A percentile compares a stretch with the other conserved stretches of the same genome.
These are phyloP conservation scores for Solanum hybrid DNA, from an alignment of 305 asterid genomes.

Conservation along the genomic window DNA sequence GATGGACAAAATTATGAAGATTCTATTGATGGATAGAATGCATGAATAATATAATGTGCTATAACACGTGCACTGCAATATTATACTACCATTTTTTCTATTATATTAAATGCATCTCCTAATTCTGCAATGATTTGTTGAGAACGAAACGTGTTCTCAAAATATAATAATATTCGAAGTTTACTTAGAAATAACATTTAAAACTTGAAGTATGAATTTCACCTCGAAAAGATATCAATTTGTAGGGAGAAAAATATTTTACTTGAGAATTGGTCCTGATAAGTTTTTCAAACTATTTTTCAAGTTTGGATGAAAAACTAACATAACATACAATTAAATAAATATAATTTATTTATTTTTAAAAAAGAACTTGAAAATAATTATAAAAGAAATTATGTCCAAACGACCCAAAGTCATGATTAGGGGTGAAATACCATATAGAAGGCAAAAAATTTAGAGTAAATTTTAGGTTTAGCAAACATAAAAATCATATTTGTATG, in stretches of 20 bases:
- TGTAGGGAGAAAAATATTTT: background rate
- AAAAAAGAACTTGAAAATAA: background rate
- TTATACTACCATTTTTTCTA: no score
- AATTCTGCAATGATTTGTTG: background rate
- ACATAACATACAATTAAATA: background rate
- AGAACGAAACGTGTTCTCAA: background rate
- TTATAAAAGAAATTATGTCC: background rate
- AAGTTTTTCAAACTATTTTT: background rate
- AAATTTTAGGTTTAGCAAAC: no score
- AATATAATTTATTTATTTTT: background rate
- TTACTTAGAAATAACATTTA: background rate
- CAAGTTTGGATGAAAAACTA: background rate
- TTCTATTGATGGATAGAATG: background rate
- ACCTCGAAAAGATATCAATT: background rate
- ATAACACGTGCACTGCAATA: background rate
- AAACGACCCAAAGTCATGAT: background rate
- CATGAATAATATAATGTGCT: background rate
- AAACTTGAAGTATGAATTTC: background rate
- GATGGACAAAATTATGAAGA: background rate
- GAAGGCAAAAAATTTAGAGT: no score
- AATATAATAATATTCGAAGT: no score
- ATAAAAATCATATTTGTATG: no score
- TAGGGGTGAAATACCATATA: background rate
- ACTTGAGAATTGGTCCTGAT: background rate
- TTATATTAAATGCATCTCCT: background rate